Base-by-base conservation (phyloP, 805 yeast genomes). In the Wickerhamiella kurtzmanii region DNA sequence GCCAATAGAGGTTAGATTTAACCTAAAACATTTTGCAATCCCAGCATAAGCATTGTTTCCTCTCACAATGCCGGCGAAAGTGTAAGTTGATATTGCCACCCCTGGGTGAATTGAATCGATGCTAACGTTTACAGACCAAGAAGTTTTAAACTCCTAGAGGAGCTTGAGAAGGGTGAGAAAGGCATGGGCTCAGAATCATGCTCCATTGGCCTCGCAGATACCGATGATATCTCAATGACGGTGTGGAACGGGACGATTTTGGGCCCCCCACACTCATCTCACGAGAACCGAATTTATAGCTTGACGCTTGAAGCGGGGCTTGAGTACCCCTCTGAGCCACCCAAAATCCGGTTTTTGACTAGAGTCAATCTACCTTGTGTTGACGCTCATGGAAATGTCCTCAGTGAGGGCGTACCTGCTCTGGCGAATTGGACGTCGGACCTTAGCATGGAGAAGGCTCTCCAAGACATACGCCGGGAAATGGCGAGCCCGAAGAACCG, bases 191-290 rank as follows among this genome's bases (percentile, higher is more conserved):
- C 96, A 21, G 97, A 92, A 64, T 83, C 95, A 15, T 88, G 95
- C 63, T 89, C 97, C 19, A 86, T 92, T 59, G 99, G 99, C 0
- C 73, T 92, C 42, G 79, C 85, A 20, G 89, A 85, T 58, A 79
- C 82, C 52, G 95, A 84, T 58, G 99, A 92, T 62, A 84, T 88
- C 55, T 70, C 87, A 44, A 85, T 92, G 94, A 82, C 95, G 9
- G 67, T 81, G 58, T 92, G 99, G 99, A 92, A 88, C 66, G 98
- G 96, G 11, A 92, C 99, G 32, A 89, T 92, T 45, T 70, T 92
- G 53, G 99, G 99, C 0, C 98, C 99, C 3, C 98, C 98, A 35
- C 94, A 83, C 59, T 76, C 78, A 44, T 69, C 76, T 22, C 96
- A 89, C 63, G 96, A 88, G 63, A 92, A 92, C 65, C 74, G 98